Conservation (phyloP, 208 protist genomes). For the Tritrichomonas foetus region DNA sequence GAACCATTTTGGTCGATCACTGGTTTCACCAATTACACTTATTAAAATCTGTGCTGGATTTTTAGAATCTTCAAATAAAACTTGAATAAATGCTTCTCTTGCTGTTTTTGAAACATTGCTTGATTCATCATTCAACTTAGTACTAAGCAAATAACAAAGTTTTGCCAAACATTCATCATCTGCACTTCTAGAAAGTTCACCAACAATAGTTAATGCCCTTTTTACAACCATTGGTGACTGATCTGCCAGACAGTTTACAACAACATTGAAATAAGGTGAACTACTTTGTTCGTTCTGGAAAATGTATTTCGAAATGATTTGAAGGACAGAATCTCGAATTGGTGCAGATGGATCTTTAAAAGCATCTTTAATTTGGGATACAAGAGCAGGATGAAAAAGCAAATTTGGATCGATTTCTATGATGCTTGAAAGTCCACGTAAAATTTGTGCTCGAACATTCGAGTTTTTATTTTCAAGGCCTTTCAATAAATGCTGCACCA, state of each 20-base stretch:
- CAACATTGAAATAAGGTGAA: not conserved
- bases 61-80: not conserved
- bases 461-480: not conserved
- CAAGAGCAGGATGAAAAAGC: not conserved
- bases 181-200: not conserved
- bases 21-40: not conserved
- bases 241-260: not conserved
- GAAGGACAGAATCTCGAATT: not conserved
- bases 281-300: not conserved
- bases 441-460: not conserved
- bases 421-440: not conserved
- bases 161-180: not conserved
- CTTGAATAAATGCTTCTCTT: not conserved
- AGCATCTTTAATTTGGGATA: not conserved
- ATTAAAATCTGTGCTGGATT: not conserved
- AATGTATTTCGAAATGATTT: not conserved
- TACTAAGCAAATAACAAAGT: not conserved
- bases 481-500: not conserved
- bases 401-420: not conserved
- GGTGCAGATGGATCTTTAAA: not conserved
- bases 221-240: not conserved
- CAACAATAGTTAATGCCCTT: not conserved
- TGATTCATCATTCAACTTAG: not conserved
- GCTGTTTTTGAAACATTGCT: not conserved
- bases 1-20: not conserved